These are phyloP conservation scores for Arthrobotrys entomopaga DNA, from an alignment of 2,329 filamentous ascomycete species.

Conservation along the genomic window DNA sequence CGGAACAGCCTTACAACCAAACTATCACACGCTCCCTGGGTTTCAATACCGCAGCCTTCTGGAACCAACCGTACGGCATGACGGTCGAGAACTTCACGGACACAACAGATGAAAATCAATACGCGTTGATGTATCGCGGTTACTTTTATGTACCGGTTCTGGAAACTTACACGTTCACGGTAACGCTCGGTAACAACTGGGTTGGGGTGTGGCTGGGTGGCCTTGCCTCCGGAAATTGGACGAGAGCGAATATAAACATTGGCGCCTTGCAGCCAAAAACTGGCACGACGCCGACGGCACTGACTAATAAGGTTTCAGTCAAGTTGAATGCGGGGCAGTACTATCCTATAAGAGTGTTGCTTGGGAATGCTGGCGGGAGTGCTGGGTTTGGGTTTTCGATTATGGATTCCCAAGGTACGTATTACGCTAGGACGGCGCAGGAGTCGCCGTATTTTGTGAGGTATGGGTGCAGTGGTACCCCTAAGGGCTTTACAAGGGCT, in stretches of 20 bases:
- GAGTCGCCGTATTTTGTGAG: constrained; percentile 4
- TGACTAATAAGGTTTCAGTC: not conserved
- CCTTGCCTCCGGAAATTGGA: not conserved
- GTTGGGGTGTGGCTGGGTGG: not conserved
- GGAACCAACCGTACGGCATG: not conserved
- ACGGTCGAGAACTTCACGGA: not conserved
- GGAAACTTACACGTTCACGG: not conserved
- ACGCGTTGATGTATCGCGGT: not conserved
- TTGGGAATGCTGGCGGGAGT: not conserved
- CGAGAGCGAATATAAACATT: not conserved
- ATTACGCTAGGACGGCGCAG: not conserved
- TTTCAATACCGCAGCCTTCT: not conserved
- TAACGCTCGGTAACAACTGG: not conserved
- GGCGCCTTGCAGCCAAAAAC: not conserved
- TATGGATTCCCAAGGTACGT: not conserved
- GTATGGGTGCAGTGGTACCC: not conserved
- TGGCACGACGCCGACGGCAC: not conserved
- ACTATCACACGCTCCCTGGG: not conserved
- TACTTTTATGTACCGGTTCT: not conserved
- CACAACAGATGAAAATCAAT: not conserved
- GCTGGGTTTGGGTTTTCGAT: not conserved
- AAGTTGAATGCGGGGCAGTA: not conserved
- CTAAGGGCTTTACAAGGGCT: not conserved
- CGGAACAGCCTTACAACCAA: not conserved
- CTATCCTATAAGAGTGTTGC: constrained; percentile 5